phyloP scores from a whole-genome alignment of 148 eudicot genomes.

The Pouteria glomerata region DNA sequence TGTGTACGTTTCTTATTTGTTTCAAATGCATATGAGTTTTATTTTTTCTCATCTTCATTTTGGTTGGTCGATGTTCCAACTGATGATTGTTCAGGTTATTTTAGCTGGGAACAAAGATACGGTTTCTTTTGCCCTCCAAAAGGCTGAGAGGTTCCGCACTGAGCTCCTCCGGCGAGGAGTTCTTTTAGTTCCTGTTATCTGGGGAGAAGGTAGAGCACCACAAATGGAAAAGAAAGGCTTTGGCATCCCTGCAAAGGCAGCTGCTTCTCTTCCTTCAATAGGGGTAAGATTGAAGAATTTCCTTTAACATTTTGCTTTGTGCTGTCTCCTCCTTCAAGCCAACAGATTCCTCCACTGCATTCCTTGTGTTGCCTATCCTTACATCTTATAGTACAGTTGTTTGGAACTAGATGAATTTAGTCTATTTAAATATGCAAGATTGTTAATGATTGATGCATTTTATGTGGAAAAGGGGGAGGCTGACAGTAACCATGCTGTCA shows the following conservation, averaged over 20 bases:
- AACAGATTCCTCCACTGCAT: neutral
- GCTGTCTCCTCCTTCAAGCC: neutral
- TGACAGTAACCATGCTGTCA: too few relatives aligned
- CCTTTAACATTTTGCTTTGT: neutral
- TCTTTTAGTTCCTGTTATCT: constrained; percentile 75
- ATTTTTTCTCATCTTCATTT: neutral
- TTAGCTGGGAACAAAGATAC: constrained; percentile 90
- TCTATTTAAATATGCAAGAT: neutral
- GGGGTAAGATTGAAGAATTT: constrained; percentile 54
- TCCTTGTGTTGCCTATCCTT: too few relatives aligned
- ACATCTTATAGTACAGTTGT: too few relatives aligned
- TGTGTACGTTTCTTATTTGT: neutral
- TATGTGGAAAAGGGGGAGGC: too few relatives aligned
- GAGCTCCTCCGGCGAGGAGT: constrained; percentile 88
- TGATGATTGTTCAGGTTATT: constrained; percentile 55
- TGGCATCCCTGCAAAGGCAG: constrained; percentile 54
- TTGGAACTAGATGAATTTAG: too few relatives aligned
- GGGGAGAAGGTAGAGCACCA: constrained; percentile 62
- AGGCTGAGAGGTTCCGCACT: constrained; percentile 83
- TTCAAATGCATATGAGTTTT: neutral
- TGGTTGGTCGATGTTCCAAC: neutral
- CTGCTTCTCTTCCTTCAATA: constrained; percentile 80
- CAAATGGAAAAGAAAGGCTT: constrained; percentile 80
- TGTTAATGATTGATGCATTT: neutral
- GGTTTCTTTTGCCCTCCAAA: constrained; percentile 63